Evolutionary conservation across 768 basidiomycete genomes (phyloP).

Genomic region (Scleroderma citrinum): DNA sequence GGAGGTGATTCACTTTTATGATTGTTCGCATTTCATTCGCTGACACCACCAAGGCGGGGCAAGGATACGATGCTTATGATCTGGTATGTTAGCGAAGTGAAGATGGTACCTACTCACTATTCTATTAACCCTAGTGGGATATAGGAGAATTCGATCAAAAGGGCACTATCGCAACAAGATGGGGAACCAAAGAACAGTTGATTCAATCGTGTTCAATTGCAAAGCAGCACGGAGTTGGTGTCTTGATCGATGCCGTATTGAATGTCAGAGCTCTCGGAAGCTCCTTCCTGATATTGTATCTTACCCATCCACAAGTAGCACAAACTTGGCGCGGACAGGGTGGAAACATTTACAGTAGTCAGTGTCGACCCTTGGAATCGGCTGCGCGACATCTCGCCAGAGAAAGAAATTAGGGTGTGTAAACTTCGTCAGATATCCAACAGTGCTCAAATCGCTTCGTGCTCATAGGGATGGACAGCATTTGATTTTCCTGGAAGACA

Average conservation of each 20-base stretch:
- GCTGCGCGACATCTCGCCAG: conserved; percentile 49
- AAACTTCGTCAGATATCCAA: background rate
- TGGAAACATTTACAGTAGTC: conserved; percentile 63
- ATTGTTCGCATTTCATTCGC: conserved; percentile 4
- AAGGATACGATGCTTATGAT: conserved; percentile 86
- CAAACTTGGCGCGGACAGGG: conserved; percentile 78
- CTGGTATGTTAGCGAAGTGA: conserved; percentile 41
- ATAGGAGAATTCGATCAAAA: conserved; percentile 81
- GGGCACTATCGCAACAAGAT: conserved; percentile 64
- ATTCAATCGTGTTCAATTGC: conserved; percentile 65
- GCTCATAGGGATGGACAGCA: conserved; percentile 69
- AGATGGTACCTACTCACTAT: background rate
- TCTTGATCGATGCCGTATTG: conserved; percentile 83
- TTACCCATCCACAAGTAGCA: conserved; percentile 40
- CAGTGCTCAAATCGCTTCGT: background rate
- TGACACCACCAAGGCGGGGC: conserved; percentile 44
- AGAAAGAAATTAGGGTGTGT: conserved; percentile 61
- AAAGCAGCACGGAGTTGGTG: conserved; percentile 59
- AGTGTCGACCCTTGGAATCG: conserved; percentile 69
- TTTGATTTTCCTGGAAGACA: conserved; percentile 79
- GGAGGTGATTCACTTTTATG: conserved; percentile 32
- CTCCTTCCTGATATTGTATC: conserved; percentile 1
- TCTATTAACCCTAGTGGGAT: conserved; percentile 62
- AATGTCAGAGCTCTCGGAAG: conserved; percentile 47
- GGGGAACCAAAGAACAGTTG: conserved; percentile 84